These are phyloP conservation scores for Kodamaea alishanica DNA, from an alignment of 1,139 yeast genomes.

Conservation along the genomic window DNA sequence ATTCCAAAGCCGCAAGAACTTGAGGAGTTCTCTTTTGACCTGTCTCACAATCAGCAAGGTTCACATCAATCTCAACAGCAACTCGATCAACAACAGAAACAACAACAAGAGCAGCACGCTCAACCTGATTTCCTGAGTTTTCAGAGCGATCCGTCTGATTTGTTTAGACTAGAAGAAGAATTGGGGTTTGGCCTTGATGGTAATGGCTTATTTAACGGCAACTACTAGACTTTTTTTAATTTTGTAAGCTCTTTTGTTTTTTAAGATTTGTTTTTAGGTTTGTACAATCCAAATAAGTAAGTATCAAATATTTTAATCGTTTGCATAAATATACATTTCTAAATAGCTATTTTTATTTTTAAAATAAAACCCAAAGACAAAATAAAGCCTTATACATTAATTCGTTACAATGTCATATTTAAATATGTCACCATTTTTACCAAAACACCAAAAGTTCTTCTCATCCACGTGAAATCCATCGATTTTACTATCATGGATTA, in stretches of 20 bases:
- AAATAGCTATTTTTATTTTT: background rate
- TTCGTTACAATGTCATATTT: slow-evolving; percentile 11
- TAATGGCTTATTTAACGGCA: slow-evolving; percentile 22
- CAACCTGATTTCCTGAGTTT: slow-evolving; percentile 3
- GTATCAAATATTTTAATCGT: background rate
- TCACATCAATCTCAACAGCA: slow-evolving; percentile 11
- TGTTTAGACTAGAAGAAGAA: slow-evolving; percentile 44
- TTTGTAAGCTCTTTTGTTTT: slow-evolving; percentile 1
- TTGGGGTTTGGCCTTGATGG: slow-evolving; percentile 49
- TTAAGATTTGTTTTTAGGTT: no score
- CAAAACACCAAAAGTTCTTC: slow-evolving; percentile 47
- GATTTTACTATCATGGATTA: slow-evolving; percentile 35
- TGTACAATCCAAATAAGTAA: background rate
- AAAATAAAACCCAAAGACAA: background rate
- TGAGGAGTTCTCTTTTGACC: slow-evolving; percentile 36
- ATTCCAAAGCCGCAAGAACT: slow-evolving; percentile 49
- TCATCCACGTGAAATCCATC: slow-evolving; percentile 41
- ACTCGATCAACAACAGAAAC: slow-evolving; percentile 7
- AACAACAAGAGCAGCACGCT: slow-evolving; percentile 3
- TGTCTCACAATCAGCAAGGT: slow-evolving; percentile 3
- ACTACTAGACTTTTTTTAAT: slow-evolving; percentile 4
- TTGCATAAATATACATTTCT: background rate
- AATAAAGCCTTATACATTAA: background rate
- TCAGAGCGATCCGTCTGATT: slow-evolving; percentile 18
- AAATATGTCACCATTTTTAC: slow-evolving; percentile 51